These are phyloP conservation scores for Macrophomina pseudophaseolina DNA, from an alignment of 2,329 filamentous ascomycete genomes.

Conservation along the genomic window DNA sequence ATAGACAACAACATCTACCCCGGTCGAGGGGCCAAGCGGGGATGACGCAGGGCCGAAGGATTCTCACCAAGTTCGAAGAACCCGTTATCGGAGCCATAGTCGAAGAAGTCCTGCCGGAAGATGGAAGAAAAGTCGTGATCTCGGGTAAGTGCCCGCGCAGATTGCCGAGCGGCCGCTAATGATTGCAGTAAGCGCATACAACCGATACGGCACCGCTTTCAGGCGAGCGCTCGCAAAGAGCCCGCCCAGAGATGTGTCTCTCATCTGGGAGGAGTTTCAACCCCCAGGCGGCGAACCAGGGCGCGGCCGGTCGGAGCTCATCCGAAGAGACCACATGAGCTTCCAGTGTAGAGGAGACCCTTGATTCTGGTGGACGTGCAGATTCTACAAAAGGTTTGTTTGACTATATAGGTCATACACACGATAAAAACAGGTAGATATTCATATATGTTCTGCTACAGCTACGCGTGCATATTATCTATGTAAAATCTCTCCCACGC, in stretches of 20 bases:
- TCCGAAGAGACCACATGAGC: neutral
- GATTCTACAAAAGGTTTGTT: neutral
- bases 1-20: neutral
- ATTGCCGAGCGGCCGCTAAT: neutral
- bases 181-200: neutral
- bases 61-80: neutral
- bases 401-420: neutral
- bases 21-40: neutral
- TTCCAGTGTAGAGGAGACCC: neutral
- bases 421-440: neutral
- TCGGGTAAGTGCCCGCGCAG: neutral
- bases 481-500: neutral
- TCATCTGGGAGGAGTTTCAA: neutral
- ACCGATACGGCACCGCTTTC: neutral
- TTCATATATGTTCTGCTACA: neutral
- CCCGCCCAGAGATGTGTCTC: neutral
- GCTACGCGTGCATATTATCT: neutral
- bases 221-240: neutral
- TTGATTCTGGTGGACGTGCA: neutral
- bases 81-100: neutral
- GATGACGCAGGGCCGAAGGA: neutral
- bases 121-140: neutral
- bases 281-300: neutral
- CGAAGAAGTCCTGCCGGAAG: neutral
- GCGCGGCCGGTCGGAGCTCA: neutral